Conservation (phyloP, 352 stramenopile genomes). For the Phytophthora colocasiae region DNA sequence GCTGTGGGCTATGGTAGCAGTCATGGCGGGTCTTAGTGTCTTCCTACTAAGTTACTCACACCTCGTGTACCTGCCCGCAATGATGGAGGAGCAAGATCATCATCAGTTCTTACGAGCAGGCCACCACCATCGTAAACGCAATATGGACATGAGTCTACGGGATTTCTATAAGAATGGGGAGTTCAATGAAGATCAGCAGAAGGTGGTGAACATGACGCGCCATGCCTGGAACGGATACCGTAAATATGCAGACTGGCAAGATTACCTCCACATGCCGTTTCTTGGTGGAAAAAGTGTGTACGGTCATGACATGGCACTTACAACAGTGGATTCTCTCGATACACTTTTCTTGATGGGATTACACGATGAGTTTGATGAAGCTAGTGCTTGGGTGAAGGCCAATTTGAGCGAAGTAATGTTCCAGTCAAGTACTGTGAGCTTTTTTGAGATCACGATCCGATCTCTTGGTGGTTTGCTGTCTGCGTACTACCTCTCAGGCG, state of each 20-base stretch:
- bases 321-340: conserved; percentile 69
- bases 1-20: conserved; percentile 23
- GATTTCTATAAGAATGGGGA: conserved; percentile 30
- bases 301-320: conserved; percentile 71
- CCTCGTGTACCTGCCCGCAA: conserved; percentile 29
- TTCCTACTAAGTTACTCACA: conserved; percentile 23
- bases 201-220: conserved; percentile 61
- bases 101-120: conserved; percentile 25
- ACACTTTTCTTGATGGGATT: conserved; percentile 54
- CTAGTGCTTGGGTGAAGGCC: conserved; percentile 58
- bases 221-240: conserved; percentile 67
- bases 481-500: conserved; percentile 58
- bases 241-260: conserved; percentile 41
- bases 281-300: conserved; percentile 38
- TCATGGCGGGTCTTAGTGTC: conserved; percentile 18
- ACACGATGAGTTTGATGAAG: conserved; percentile 68
- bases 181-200: conserved; percentile 50
- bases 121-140: not conserved
- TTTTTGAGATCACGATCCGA: conserved; percentile 71
- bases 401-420: conserved; percentile 51
- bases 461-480: conserved; percentile 65
- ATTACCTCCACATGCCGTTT: conserved; percentile 45
- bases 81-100: conserved; percentile 5
- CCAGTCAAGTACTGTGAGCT: conserved; percentile 47
- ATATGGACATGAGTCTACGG: conserved; percentile 24